These are phyloP conservation scores for Mycosphaerella arachidis DNA, from an alignment of 2,329 filamentous ascomycete genomes.

Conservation along the genomic window DNA sequence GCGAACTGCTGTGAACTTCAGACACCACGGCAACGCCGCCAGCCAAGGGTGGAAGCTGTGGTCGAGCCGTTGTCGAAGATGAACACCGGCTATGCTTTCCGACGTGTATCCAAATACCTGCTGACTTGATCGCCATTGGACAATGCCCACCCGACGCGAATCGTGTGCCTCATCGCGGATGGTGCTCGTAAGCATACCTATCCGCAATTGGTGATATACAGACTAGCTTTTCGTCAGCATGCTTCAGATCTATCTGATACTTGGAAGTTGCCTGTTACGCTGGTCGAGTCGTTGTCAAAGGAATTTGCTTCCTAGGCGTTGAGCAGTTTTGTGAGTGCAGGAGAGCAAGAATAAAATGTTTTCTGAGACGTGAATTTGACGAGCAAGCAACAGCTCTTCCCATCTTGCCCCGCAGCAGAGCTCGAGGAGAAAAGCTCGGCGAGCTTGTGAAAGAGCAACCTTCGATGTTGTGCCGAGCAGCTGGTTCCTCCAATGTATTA, in stretches of 20 bases:
- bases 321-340: background rate
- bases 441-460: background rate
- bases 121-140: conserved; percentile 16
- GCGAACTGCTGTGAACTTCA: background rate
- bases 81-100: conserved; percentile 22
- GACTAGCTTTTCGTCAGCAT: background rate
- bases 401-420: conserved; percentile 3
- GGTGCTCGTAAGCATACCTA: conserved; percentile 11
- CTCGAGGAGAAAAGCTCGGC: background rate
- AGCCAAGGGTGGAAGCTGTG: conserved; percentile 13
- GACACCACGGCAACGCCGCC: background rate
- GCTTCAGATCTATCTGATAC: background rate
- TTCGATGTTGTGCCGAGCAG: background rate
- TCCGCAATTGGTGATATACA: background rate
- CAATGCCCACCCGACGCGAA: conserved; percentile 8
- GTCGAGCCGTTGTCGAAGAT: conserved; percentile 7
- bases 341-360: background rate
- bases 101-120: conserved; percentile 19
- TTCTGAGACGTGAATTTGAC: background rate
- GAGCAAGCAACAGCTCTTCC: background rate
- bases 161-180: conserved; percentile 15
- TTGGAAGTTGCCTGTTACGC: conserved; percentile 1
- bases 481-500: background rate
- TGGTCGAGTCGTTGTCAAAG: background rate
- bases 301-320: background rate